These are phyloP conservation scores for Zasmidium citrigriseum DNA, from an alignment of 2,329 filamentous ascomycete species.

Conservation along the genomic window DNA sequence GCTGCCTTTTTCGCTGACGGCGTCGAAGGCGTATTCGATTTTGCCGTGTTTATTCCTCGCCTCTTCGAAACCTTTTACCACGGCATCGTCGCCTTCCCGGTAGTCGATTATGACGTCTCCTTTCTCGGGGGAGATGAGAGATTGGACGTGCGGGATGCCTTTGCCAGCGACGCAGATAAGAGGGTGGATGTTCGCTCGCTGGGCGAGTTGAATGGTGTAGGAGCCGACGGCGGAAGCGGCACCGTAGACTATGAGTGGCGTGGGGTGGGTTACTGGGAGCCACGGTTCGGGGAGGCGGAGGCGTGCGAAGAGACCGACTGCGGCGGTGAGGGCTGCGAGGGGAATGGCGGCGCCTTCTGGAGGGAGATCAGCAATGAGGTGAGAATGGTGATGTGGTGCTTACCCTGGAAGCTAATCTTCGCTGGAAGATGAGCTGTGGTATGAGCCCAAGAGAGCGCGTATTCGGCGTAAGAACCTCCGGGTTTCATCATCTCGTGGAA, in stretches of 20 bases:
- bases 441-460: slow-evolving; percentile 57
- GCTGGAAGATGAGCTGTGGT: slow-evolving; percentile 59
- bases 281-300: slow-evolving; percentile 48
- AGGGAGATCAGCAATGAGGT: neutral
- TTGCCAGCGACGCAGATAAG: slow-evolving; percentile 62
- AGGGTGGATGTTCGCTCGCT: slow-evolving; percentile 57
- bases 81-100: slow-evolving; percentile 41
- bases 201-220: slow-evolving; percentile 60
- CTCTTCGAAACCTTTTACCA: slow-evolving; percentile 32
- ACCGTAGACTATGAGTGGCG: slow-evolving; percentile 49
- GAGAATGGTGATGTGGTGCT: slow-evolving; percentile 2
- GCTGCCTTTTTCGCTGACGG: slow-evolving; percentile 31
- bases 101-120: slow-evolving; percentile 64
- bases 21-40: slow-evolving; percentile 36
- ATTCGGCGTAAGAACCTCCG: slow-evolving; percentile 62
- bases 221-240: slow-evolving; percentile 59
- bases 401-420: slow-evolving; percentile 54
- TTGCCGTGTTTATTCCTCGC: slow-evolving; percentile 25
- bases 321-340: slow-evolving; percentile 49
- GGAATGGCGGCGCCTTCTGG: slow-evolving; percentile 48
- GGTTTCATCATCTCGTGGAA: slow-evolving; percentile 55
- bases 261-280: slow-evolving; percentile 32
- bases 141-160: slow-evolving; percentile 53
- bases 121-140: slow-evolving; percentile 53
- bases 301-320: slow-evolving; percentile 46